Base-by-base conservation (phyloP, 1,139 yeast genomes). In the Lodderomyces theae region DNA sequence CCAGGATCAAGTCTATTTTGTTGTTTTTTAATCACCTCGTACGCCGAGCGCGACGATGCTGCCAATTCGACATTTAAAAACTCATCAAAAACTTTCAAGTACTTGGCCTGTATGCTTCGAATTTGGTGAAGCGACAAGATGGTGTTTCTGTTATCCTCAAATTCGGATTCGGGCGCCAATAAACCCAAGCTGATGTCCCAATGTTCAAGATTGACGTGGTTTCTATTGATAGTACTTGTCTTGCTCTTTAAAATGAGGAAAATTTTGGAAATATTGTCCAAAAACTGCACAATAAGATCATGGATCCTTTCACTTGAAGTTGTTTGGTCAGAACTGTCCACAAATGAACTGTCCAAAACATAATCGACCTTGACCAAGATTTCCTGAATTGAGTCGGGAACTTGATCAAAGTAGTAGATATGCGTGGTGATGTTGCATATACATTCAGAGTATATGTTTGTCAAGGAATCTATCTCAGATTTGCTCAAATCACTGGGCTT, bases 341-440 rank as follows among this genome's bases (percentile, higher is more conserved):
- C 44, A 35, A 51, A 54, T 10, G 61, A 48, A 15, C 48, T 46
- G 24, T 61, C 65, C 43, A 68, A 53, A 10, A 61, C 57, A 15
- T 62, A 53, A 41, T 69, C 71, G 15, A 73, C 58, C 43, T 70
- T 69, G 24, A 66, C 46, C 40, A 76, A 61, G 11, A 80, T 63
- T 39, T 81, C 89, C 25, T 74, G 72, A 26, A 85, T 67, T 60
- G 88, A 79, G 54, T 86, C 95, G n/a, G 83, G 74, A 15, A 84
- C 77, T 55, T 87, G 96, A 52, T 86, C 89, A 41, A 79, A 80
- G 53, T 88, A 87, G 54, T 86, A 86, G 25, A 81, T 76, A 53
- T 86, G 94, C 2, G 80, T 75, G 0, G 88, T 77, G 42, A 87
- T 68, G 40, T 82, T 77, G 42, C 80, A 76, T 39, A 86, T 74